A percentile compares a stretch with the other conserved stretches of the same genome.
These are phyloP conservation scores for Triangularia setosa DNA, from an alignment of 2,329 filamentous ascomycete genomes.

Conservation along the genomic window DNA sequence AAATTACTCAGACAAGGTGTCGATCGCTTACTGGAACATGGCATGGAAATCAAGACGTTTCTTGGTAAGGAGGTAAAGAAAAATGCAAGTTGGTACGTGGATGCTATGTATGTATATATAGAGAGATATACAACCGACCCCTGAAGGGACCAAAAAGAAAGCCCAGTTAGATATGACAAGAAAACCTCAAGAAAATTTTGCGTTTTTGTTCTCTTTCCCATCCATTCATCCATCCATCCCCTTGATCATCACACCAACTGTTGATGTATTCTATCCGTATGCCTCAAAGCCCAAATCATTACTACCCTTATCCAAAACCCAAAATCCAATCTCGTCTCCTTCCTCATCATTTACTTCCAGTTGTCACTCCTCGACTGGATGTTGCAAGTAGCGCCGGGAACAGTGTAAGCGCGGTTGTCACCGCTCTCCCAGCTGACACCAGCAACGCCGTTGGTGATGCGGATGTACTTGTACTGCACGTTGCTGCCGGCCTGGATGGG, in stretches of 20 bases:
- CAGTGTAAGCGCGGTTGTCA: slow-evolving; percentile 41
- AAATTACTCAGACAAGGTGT: too few species aligned
- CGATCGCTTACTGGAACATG: too few species aligned
- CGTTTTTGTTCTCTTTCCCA: too few species aligned
- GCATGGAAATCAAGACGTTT: not conserved
- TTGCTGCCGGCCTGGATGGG: slow-evolving; percentile 51
- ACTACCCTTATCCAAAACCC: not conserved
- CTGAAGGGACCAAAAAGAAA: not conserved
- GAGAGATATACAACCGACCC: not conserved
- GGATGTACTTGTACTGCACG: slow-evolving; percentile 62
- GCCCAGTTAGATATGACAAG: not conserved
- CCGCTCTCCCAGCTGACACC: slow-evolving; percentile 56
- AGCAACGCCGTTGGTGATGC: not conserved
- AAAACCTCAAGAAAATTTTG: not conserved
- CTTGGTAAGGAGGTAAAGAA: not conserved
- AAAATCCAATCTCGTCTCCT: not conserved
- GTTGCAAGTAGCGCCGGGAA: slow-evolving; percentile 25
- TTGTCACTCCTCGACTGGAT: not conserved
- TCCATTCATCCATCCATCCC: too few species aligned
- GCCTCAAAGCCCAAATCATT: not conserved
- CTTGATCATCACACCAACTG: too few species aligned
- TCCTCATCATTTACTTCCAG: not conserved
- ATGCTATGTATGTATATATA: not conserved
- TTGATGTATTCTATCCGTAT: not conserved
- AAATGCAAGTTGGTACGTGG: not conserved